Conservation (phyloP, 2,329 filamentous ascomycete genomes). For the Calonectria pauciramosa region DNA sequence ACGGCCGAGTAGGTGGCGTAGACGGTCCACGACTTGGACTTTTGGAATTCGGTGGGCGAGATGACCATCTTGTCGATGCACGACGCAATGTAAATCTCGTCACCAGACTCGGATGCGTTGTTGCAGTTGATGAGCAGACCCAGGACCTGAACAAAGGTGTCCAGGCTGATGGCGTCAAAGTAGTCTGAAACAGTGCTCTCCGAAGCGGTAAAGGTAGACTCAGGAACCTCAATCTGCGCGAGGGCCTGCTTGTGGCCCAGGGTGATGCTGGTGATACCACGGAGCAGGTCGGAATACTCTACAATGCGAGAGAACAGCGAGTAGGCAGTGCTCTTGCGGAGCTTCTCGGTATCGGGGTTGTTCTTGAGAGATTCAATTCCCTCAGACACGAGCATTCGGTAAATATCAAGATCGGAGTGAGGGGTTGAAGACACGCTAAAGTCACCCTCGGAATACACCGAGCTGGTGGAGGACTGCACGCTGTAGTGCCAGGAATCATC, state of each 20-base stretch:
- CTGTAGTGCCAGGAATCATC: slow-evolving; percentile 27
- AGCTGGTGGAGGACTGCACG: slow-evolving; percentile 18
- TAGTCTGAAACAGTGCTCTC: slow-evolving; percentile 31
- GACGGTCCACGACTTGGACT: slow-evolving; percentile 29
- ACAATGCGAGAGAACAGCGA: slow-evolving; percentile 35
- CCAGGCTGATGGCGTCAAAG: slow-evolving; percentile 37
- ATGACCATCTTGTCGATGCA: slow-evolving; percentile 33
- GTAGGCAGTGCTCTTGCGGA: slow-evolving; percentile 31
- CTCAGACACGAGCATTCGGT: slow-evolving; percentile 27
- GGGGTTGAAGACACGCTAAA: slow-evolving; percentile 14
- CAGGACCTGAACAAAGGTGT: slow-evolving; percentile 40
- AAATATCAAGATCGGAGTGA: slow-evolving; percentile 27
- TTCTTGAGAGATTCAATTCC: slow-evolving; percentile 22
- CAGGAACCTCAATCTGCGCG: slow-evolving; percentile 32
- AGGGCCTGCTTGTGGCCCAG: slow-evolving; percentile 29
- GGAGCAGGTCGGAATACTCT: slow-evolving; percentile 32
- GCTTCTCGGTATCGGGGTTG: slow-evolving; percentile 28
- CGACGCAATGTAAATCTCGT: slow-evolving; percentile 34
- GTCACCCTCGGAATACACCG: slow-evolving; percentile 27
- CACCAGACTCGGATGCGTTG: slow-evolving; percentile 22
- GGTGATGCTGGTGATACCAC: slow-evolving; percentile 34
- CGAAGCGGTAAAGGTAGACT: slow-evolving; percentile 1
- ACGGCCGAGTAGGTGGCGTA: slow-evolving; percentile 33
- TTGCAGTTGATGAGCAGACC: slow-evolving; percentile 39
- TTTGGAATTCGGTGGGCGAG: slow-evolving; percentile 29